phyloP scores from a whole-genome alignment of 176 grass and related monocot genomes.

The Eleusine coracana region DNA sequence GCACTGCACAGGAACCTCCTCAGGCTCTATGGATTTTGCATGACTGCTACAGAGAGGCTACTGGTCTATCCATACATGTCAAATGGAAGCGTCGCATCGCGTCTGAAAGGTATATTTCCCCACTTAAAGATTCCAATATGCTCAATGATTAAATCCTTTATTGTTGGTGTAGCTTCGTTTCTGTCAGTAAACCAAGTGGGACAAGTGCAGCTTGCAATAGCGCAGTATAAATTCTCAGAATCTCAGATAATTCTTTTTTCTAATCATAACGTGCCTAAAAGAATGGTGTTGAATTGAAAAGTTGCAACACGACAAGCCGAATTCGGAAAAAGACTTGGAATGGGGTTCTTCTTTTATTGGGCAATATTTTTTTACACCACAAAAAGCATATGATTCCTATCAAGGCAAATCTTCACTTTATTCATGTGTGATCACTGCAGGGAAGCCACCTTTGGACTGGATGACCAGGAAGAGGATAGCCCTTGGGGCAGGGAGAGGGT shows the following conservation, averaged over 20 bases:
- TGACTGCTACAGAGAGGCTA: slow-evolving; percentile 91
- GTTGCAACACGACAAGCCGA: slow-evolving; percentile 20
- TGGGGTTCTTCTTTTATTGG: slow-evolving; percentile 39
- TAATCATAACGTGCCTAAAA: slow-evolving; percentile 15
- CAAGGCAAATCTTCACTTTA: slow-evolving; percentile 40
- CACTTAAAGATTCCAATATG: slow-evolving; percentile 10
- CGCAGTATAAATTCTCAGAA: slow-evolving; percentile 37
- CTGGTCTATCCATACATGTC: slow-evolving; percentile 97
- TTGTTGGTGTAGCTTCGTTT: background rate
- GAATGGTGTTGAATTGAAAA: slow-evolving; percentile 23
- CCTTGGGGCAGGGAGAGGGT: slow-evolving; percentile 80
- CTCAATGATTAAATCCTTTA: slow-evolving; percentile 7
- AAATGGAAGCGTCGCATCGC: slow-evolving; percentile 92
- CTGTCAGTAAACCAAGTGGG: background rate
- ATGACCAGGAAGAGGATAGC: slow-evolving; percentile 83
- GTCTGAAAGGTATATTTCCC: slow-evolving; percentile 75
- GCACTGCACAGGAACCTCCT: slow-evolving; percentile 91
- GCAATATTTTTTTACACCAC: slow-evolving; percentile 1
- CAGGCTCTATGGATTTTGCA: slow-evolving; percentile 81
- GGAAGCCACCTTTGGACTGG: slow-evolving; percentile 89
- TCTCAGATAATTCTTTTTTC: background rate
- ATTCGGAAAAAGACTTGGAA: slow-evolving; percentile 26
- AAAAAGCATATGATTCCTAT: slow-evolving; percentile 46
- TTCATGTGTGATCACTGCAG: slow-evolving; percentile 51
- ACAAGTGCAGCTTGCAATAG: slow-evolving; percentile 10